A percentile compares a stretch with the other conserved stretches of the same genome.
Conservation (phyloP, 805 yeast species). For the Wickerhamiella slavikovae region DNA sequence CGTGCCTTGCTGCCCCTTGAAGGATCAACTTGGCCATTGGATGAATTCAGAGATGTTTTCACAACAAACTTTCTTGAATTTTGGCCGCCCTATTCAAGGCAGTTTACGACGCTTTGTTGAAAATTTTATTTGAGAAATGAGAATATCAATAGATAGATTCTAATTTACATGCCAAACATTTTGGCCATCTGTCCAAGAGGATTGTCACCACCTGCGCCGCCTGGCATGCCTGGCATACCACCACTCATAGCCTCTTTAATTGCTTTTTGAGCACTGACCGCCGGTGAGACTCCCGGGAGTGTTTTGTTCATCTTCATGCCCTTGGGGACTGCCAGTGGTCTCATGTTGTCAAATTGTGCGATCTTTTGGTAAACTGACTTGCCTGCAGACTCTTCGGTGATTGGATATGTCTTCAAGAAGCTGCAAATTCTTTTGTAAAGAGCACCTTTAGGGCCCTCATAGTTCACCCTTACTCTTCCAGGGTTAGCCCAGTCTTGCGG, state of each 20-base stretch:
- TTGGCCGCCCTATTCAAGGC: no score
- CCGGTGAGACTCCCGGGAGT: conserved; percentile 71
- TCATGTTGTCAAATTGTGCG: conserved; percentile 16
- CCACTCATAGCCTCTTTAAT: conserved; percentile 24
- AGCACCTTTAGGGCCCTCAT: conserved; percentile 42
- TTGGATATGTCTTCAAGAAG: conserved; percentile 45
- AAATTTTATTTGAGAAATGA: no score
- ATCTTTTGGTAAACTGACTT: conserved; percentile 8
- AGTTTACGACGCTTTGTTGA: no score
- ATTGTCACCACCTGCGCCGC: no score
- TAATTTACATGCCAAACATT: conserved; percentile 1
- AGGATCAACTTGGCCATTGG: no score
- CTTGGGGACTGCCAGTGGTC: conserved; percentile 50
- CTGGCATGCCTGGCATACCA: conserved; percentile 3
- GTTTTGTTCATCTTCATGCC: conserved; percentile 74
- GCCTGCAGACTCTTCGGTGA: conserved; percentile 38
- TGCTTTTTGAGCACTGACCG: conserved; percentile 67
- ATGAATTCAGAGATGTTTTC: no score
- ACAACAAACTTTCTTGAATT: no score
- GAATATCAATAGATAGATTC: neutral
- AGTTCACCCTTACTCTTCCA: conserved; percentile 70
- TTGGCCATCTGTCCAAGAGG: neutral
- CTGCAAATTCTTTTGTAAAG: conserved; percentile 38
- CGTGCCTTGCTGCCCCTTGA: no score
- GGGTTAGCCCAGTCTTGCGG: conserved; percentile 97